Evolutionary conservation across 768 basidiomycete genomes (phyloP), one percentile per base, ranked within the genome.

Genomic region (Amanita thiersii): DNA sequence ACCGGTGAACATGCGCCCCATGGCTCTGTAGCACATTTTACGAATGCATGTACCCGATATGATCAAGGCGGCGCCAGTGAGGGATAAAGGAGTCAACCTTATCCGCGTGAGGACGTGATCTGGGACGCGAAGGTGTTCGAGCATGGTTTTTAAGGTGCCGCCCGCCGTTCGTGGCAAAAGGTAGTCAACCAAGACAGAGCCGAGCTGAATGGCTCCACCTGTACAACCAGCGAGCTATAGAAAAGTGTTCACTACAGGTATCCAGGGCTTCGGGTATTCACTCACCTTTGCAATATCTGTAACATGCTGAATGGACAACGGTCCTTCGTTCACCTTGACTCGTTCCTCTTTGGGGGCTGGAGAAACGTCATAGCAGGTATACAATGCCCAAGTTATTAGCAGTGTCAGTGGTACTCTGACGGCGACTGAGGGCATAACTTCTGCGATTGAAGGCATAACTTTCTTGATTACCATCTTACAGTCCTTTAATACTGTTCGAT

Each of bases 1-100:
- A 43, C 67, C 68, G 18, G 67, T 71, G 55, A 69, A 69, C 14
- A 60, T 47, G 12, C 43, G 25, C 17, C 64, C 67, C 14, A 72
- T 53, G 17, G 51, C 50, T 17, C 46, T 59, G 49, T 62, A 70
- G 45, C 63, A 71, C 44, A 47, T 48, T 3, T 60, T 35, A 17
- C 72, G 65, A 1, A 70, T 50, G 1, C 52, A 23, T 1, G 55
- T 39, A 4, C 65, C 68, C 11, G 48, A 29, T 6, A 56, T 14
- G 1, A 56, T 48, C 10, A 61, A 10, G 26, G 53, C n/a, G 1
- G 33, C 24, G 2, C 33, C 41, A 8, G n/a, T 17, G 3, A 18
- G 15, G 8, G 33, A 17, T 28, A 21, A 8, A 7, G n/a, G n/a
- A 0, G 41, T 43, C n/a, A n/a, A n/a, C n/a, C n/a, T n/a, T n/a